Base-by-base conservation (phyloP, 805 yeast species). In the Ogataea minuta region DNA sequence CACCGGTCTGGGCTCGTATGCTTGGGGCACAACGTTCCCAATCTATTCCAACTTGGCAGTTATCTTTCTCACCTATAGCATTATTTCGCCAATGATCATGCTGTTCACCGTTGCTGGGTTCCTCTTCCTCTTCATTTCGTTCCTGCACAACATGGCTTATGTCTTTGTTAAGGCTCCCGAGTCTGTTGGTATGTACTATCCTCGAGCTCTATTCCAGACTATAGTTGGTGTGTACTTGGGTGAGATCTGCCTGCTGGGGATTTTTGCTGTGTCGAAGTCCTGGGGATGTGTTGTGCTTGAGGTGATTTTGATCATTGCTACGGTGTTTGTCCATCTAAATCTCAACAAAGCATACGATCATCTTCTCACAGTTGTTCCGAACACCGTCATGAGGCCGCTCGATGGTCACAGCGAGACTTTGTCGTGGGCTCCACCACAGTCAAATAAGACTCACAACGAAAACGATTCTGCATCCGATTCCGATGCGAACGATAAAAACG, bases 261-360 rank as follows among this genome's bases (percentile, higher is more conserved):
- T 93, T 40, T 90, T 88, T 59, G 85, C 78, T 12, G 95, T 91
- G 40, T 89, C 95, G 45, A 87, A 87, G 70, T 84, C 95, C 28
- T 91, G 96, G 96, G 98, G 96, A 31, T 95, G 96, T 25, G 72
- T 89, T 48, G 85, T 81, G 3, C 64, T 91, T 38, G 86, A 84
- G 60, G 80, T 78, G 2, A 70, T 90, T 36, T 69, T 83, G 28
- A 53, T 87, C 10, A 75, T 72, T 7, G 62, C 72, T 48, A 87
- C 97, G 0, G 74, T 74, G 4, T 81, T 86, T 56, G 70, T 76
- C 43, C 96, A 91, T 54, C 12, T 77, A 21, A 74, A 77, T 46
- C 61, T 91, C 57, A 76, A 72, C 46, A 45, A 56, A 7, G 87
- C 96, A 0, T 86, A 88, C 57, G 81, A 74, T 41, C 70, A 73